phyloP scores from a whole-genome alignment of 768 basidiomycete genomes.

The Russula compacta region DNA sequence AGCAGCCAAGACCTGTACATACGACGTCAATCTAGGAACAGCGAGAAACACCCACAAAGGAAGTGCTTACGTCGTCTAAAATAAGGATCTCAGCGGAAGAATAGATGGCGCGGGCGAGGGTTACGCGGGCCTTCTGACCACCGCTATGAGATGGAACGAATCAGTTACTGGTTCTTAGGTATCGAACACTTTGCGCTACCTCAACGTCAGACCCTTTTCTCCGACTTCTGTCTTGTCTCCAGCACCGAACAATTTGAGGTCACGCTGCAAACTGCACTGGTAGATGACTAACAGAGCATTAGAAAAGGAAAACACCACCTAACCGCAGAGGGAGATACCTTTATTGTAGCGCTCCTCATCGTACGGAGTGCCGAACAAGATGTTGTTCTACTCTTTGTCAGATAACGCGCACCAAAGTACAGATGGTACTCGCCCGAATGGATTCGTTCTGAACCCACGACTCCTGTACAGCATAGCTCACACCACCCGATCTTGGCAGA shows the following conservation, averaged over 20 bases:
- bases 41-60: background rate
- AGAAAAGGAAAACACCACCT: background rate
- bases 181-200: constrained; percentile 13
- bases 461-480: constrained; percentile 78
- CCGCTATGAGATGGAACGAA: constrained; percentile 27
- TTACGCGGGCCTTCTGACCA: constrained; percentile 52
- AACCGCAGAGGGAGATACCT: constrained; percentile 21
- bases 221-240: constrained; percentile 49
- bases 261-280: constrained; percentile 28
- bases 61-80: constrained; percentile 53
- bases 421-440: constrained; percentile 37
- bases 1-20: constrained; percentile 33
- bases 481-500: constrained; percentile 56
- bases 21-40: background rate
- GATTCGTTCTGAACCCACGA: constrained; percentile 82
- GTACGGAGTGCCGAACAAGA: constrained; percentile 39
- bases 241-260: constrained; percentile 39
- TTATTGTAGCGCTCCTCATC: constrained; percentile 37
- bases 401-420: background rate
- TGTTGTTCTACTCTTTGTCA: constrained; percentile 34
- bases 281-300: constrained; percentile 4
- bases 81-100: constrained; percentile 51
- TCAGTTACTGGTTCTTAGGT: background rate
- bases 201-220: constrained; percentile 44
- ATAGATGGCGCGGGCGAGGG: constrained; percentile 51